These are phyloP conservation scores for Cicer pinnatifidum DNA, from an alignment of 306 rosid species.

Conservation along the genomic window DNA sequence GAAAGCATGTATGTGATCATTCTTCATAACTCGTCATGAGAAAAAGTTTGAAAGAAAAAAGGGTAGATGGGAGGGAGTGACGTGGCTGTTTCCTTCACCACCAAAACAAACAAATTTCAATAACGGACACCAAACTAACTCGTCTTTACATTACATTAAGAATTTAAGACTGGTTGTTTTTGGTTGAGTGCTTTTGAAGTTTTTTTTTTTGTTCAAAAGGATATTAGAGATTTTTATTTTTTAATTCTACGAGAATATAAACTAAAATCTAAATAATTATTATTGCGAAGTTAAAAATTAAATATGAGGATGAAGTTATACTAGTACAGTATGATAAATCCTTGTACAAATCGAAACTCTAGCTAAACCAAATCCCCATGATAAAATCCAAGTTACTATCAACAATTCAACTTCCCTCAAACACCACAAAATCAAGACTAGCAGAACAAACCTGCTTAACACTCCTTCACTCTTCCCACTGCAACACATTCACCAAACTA, in stretches of 20 bases:
- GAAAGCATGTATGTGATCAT: background rate
- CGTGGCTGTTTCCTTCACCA: slow-evolving; percentile 55
- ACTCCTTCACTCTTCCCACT: slow-evolving; percentile 52
- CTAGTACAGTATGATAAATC: too few species aligned
- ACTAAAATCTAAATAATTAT: too few species aligned
- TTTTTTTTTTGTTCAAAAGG: too few species aligned
- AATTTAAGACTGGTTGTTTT: background rate
- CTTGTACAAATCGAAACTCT: too few species aligned
- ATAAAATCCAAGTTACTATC: slow-evolving; percentile 39
- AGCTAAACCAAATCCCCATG: background rate
- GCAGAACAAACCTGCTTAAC: slow-evolving; percentile 75
- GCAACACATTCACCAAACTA: slow-evolving; percentile 53
- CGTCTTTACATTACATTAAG: background rate
- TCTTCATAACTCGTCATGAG: background rate
- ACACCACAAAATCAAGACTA: slow-evolving; percentile 48
- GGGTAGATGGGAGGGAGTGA: slow-evolving; percentile 39
- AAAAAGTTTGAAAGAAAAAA: background rate
- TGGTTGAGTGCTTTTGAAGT: too few species aligned
- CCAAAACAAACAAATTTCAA: slow-evolving; percentile 39
- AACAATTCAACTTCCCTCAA: slow-evolving; percentile 39
- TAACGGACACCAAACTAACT: background rate
- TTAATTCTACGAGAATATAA: too few species aligned
- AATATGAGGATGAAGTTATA: too few species aligned
- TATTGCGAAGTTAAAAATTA: too few species aligned
- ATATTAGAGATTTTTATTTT: too few species aligned